phyloP scores from a whole-genome alignment of 805 yeast genomes.

The Dipodascus albidus region DNA sequence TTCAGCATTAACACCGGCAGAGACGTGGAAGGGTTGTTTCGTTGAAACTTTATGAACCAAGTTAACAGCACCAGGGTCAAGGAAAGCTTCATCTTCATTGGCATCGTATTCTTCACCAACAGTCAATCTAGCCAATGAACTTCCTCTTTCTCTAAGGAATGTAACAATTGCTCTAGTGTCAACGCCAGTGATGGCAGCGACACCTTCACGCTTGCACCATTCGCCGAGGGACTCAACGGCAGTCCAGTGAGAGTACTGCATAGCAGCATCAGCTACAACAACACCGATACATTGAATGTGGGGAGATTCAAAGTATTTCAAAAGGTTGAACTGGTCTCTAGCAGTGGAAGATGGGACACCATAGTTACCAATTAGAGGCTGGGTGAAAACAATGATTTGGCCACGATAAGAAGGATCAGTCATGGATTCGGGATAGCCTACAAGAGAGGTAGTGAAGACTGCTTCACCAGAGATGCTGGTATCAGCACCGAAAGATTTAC shows the following conservation, averaged over 20 bases:
- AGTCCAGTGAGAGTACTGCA: conserved; percentile 98
- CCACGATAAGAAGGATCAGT: conserved; percentile 98
- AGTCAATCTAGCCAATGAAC: conserved; percentile 81
- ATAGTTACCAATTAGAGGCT: conserved; percentile 94
- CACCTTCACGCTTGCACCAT: conserved; percentile 96
- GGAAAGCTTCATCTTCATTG: conserved; percentile 80
- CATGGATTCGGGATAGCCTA: conserved; percentile 98
- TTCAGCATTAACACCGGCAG: conserved; percentile 24
- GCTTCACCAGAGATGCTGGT: conserved; percentile 93
- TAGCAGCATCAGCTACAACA: conserved; percentile 90
- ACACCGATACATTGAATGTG: conserved; percentile 89
- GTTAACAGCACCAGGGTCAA: conserved; percentile 82
- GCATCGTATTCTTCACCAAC: conserved; percentile 89
- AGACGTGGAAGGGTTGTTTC: conserved; percentile 80
- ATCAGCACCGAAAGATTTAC: conserved; percentile 93
- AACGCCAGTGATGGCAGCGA: conserved; percentile 93
- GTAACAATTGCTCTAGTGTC: conserved; percentile 94
- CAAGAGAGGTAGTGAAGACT: conserved; percentile 94
- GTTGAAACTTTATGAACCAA: conserved; percentile 91
- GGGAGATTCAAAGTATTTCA: conserved; percentile 88
- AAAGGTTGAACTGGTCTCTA: conserved; percentile 73
- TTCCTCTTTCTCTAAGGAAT: conserved; percentile 90
- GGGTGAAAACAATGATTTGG: conserved; percentile 92
- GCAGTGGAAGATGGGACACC: conserved; percentile 86
- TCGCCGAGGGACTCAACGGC: conserved; percentile 91